Percentiles rank a stretch among this genome's conserved stretches.
Evolutionary conservation across 192 early-diverging fungal species (phyloP).

Genomic region (Gorgonomyces haynaldii): DNA sequence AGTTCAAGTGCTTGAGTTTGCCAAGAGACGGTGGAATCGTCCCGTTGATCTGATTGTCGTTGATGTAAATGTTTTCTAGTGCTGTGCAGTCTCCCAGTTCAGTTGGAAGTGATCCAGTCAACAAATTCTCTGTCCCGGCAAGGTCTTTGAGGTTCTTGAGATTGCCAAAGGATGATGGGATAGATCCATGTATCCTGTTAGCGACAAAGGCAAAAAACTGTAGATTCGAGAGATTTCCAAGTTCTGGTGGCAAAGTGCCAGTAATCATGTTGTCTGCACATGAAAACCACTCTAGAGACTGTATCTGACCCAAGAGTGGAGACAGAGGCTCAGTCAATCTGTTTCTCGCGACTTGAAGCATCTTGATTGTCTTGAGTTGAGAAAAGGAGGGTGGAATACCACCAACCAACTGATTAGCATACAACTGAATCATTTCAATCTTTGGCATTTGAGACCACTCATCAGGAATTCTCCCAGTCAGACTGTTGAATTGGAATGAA

Average conservation of each 20-base stretch:
- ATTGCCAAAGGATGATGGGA: too few species aligned
- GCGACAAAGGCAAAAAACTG: too few species aligned
- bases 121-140: too few species aligned
- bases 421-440: background rate
- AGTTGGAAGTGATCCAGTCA: background rate
- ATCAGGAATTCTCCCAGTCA: too few species aligned
- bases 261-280: background rate
- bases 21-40: conserved; percentile 4
- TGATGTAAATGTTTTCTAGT: background rate
- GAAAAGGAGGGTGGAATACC: background rate
- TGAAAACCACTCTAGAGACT: background rate
- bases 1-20: background rate
- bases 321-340: too few species aligned
- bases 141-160: too few species aligned
- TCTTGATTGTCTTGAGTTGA: too few species aligned
- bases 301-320: too few species aligned
- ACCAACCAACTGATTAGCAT: background rate
- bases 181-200: too few species aligned
- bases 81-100: background rate
- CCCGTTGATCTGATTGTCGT: conserved; percentile 3
- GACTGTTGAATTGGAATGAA: too few species aligned
- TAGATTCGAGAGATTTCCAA: background rate
- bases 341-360: too few species aligned
- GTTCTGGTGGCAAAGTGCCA: conserved; percentile 3
- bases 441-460: background rate